These are phyloP conservation scores for Leishmania braziliensis DNA, from an alignment of 208 protist species.

Conservation along the genomic window DNA sequence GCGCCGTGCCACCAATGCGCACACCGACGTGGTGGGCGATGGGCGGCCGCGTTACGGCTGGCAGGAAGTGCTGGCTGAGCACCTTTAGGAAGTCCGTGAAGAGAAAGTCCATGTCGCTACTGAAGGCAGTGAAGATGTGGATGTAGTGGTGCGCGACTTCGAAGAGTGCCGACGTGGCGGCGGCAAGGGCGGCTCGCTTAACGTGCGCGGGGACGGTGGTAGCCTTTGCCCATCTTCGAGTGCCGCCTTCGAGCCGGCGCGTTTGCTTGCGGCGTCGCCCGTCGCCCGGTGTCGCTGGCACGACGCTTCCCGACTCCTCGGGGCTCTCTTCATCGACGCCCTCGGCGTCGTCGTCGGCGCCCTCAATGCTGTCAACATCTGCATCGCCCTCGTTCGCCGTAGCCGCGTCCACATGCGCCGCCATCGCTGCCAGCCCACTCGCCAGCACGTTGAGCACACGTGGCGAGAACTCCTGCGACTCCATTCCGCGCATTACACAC, in stretches of 20 bases:
- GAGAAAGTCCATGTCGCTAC: constrained; percentile 76
- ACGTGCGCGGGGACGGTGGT: constrained; percentile 10
- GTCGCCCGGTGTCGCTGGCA: background rate
- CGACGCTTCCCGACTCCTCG: background rate
- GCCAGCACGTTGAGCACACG: constrained; percentile 66
- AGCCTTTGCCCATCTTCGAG: background rate
- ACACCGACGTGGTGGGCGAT: constrained; percentile 48
- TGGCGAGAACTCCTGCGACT: constrained; percentile 31
- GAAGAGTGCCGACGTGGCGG: constrained; percentile 58
- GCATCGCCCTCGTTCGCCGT: constrained; percentile 28
- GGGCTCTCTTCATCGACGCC: background rate
- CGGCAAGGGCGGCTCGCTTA: constrained; percentile 59
- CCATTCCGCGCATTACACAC: constrained; percentile 52
- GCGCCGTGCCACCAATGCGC: constrained; percentile 26
- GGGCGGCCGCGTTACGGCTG: constrained; percentile 36
- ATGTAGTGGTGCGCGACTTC: constrained; percentile 57
- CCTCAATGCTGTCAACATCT: constrained; percentile 7
- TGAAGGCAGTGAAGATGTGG: constrained; percentile 73
- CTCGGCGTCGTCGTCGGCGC: constrained; percentile 13
- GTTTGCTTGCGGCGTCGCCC: background rate
- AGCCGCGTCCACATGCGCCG: constrained; percentile 32
- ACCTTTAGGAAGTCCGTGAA: constrained; percentile 64
- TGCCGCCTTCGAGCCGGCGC: background rate
- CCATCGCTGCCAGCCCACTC: constrained; percentile 26
- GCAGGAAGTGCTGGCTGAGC: constrained; percentile 60